phyloP scores from a whole-genome alignment of 176 grass and related monocot species.

The Oryza meyeriana region DNA sequence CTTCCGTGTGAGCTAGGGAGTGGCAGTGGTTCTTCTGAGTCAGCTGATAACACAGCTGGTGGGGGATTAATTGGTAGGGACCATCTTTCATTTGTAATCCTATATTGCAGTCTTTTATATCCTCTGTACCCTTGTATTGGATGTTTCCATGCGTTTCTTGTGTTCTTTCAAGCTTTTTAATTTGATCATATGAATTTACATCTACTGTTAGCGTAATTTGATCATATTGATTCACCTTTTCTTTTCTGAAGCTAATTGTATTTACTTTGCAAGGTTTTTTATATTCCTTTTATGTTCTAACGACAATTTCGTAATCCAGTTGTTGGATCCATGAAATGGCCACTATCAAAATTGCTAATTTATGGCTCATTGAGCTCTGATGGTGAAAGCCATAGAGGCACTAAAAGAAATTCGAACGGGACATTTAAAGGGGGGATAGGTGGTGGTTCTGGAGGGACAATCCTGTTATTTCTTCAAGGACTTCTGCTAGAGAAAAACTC shows the following conservation, averaged over 20 bases:
- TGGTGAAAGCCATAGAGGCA: constrained; percentile 59
- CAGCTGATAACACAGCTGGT: constrained; percentile 61
- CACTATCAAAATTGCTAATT: constrained; percentile 71
- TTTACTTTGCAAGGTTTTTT: constrained; percentile 21
- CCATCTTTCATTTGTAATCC: constrained; percentile 18
- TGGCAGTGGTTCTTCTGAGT: constrained; percentile 70
- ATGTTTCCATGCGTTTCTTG: not conserved
- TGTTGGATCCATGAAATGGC: constrained; percentile 96
- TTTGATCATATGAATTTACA: not conserved
- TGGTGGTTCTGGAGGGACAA: constrained; percentile 88
- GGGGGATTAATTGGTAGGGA: constrained; percentile 90
- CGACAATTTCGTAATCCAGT: constrained; percentile 48
- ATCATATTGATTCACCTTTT: not conserved
- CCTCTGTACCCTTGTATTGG: not conserved
- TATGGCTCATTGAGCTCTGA: constrained; percentile 69
- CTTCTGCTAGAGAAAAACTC: constrained; percentile 74
- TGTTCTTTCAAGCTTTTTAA: constrained; percentile 10
- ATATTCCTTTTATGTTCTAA: constrained; percentile 1
- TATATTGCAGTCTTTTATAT: not conserved
- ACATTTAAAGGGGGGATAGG: constrained; percentile 77
- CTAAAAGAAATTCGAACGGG: constrained; percentile 43
- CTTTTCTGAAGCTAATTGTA: constrained; percentile 11
- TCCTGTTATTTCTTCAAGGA: constrained; percentile 86
- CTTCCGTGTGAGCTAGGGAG: constrained; percentile 99
- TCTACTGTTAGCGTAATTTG: not conserved